A percentile compares a stretch with the other conserved stretches of the same genome.
Conservation (phyloP, 148 eudicot genomes). For the Nyssa sinensis region DNA sequence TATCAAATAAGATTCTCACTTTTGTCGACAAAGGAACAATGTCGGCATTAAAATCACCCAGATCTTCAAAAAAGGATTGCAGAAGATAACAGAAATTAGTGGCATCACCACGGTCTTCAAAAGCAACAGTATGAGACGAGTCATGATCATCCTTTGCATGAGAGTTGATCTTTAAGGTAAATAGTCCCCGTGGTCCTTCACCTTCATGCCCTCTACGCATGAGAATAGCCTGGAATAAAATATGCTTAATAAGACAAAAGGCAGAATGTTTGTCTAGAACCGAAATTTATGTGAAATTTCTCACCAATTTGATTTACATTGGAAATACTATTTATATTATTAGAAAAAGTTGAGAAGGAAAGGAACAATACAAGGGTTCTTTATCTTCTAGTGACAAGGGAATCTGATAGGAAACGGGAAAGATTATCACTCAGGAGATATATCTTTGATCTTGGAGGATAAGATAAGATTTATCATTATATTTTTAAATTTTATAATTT, state of each 20-base stretch:
- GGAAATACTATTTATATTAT: no score
- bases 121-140: slow-evolving; percentile 61
- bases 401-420: no score
- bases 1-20: slow-evolving; percentile 34
- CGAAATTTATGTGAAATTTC: neutral
- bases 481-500: no score
- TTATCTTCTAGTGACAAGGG: neutral
- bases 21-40: slow-evolving; percentile 57
- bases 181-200: slow-evolving; percentile 17
- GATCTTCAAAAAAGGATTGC: slow-evolving; percentile 70
- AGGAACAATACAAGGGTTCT: neutral
- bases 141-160: slow-evolving; percentile 21
- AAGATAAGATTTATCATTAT: no score
- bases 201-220: slow-evolving; percentile 12
- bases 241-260: neutral
- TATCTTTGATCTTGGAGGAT: no score
- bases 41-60: slow-evolving; percentile 51
- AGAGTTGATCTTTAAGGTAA: slow-evolving; percentile 38
- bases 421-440: no score
- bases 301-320: neutral
- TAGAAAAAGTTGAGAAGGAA: neutral
- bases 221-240: neutral
- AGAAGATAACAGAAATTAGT: slow-evolving; percentile 72
- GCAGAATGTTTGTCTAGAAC: neutral
- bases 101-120: slow-evolving; percentile 89